A percentile compares a stretch with the other conserved stretches of the same genome.
These are phyloP conservation scores for Thelonectria olida DNA, from an alignment of 2,329 filamentous ascomycete genomes.

Conservation along the genomic window DNA sequence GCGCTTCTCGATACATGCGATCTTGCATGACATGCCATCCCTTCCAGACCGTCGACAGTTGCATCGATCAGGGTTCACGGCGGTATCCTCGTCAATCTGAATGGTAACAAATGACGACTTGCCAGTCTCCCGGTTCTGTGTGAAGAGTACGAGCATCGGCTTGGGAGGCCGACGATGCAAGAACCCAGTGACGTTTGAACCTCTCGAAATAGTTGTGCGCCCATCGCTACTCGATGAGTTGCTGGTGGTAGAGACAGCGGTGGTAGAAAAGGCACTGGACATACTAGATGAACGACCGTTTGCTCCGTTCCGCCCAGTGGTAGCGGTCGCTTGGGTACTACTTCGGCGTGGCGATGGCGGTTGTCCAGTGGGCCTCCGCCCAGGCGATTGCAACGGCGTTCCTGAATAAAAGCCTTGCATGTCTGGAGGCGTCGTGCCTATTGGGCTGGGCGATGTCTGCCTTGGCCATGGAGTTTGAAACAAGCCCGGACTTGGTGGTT, in stretches of 20 bases:
- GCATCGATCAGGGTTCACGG: conserved; percentile 46
- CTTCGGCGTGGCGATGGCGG: conserved; percentile 29
- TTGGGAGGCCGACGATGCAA: conserved; percentile 44
- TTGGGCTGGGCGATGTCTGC: conserved; percentile 26
- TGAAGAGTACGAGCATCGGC: conserved; percentile 48
- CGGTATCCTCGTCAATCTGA: conserved; percentile 44
- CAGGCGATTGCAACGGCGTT: conserved; percentile 18
- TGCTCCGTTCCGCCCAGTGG: conserved; percentile 14
- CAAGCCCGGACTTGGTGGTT: conserved; percentile 15
- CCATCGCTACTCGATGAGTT: conserved; percentile 38
- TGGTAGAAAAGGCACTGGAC: conserved; percentile 26
- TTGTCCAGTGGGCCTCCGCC: conserved; percentile 30
- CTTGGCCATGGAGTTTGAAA: conserved; percentile 30
- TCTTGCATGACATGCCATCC: conserved; percentile 35
- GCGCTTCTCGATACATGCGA: conserved; percentile 40
- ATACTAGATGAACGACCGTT: conserved; percentile 33
- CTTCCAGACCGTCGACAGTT: conserved; percentile 43
- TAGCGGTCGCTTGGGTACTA: conserved; percentile 17
- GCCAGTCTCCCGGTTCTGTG: conserved; percentile 31
- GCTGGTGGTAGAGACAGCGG: conserved; percentile 31
- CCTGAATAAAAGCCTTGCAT: conserved; percentile 19
- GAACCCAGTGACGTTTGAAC: conserved; percentile 40
- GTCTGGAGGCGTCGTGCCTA: conserved; percentile 26
- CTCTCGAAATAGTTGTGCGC: conserved; percentile 36
- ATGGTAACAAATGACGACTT: conserved; percentile 42